Evolutionary conservation across 2,329 filamentous ascomycete genomes (phyloP).

Genomic region (Nannizziopsis barbatae): DNA sequence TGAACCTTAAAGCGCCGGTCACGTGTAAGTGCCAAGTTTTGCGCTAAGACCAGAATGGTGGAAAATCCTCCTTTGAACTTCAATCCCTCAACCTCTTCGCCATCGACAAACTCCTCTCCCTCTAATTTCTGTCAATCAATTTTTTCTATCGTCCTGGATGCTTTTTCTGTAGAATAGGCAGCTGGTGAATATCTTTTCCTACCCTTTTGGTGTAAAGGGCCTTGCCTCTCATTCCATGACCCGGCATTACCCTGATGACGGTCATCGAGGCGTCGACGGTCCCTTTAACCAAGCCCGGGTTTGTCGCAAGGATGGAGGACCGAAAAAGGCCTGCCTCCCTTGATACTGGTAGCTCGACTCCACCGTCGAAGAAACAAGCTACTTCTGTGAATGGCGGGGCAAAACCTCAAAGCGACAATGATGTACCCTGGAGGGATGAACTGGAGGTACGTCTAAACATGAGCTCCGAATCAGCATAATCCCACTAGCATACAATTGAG

Average conservation of each 20-base stretch:
- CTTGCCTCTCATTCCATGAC: constrained; percentile 8
- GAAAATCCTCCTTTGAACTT: constrained; percentile 32
- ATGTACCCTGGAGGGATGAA: constrained; percentile 60
- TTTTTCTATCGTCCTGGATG: background rate
- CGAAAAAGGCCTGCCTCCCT: constrained; percentile 86
- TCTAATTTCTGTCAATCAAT: background rate
- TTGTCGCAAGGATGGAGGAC: constrained; percentile 94
- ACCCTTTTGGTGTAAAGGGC: background rate
- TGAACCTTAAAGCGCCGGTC: constrained; percentile 21
- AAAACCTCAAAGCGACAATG: constrained; percentile 53
- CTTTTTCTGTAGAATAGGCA: background rate
- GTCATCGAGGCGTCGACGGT: constrained; percentile 63
- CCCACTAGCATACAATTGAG: background rate
- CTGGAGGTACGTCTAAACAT: constrained; percentile 52
- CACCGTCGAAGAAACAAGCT: constrained; percentile 83
- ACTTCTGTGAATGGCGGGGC: constrained; percentile 56
- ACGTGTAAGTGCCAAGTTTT: constrained; percentile 29
- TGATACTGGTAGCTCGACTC: constrained; percentile 70
- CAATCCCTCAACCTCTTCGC: constrained; percentile 17
- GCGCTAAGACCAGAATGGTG: constrained; percentile 19
- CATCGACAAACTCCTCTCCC: constrained; percentile 17
- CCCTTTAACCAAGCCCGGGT: constrained; percentile 64
- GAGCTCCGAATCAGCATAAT: background rate
- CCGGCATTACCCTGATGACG: constrained; percentile 58
- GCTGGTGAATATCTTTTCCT: background rate